Evolutionary conservation across 2,329 filamentous ascomycete genomes (phyloP), one percentile per base, ranked within the genome.

Genomic region (Diaporthe ampelina): DNA sequence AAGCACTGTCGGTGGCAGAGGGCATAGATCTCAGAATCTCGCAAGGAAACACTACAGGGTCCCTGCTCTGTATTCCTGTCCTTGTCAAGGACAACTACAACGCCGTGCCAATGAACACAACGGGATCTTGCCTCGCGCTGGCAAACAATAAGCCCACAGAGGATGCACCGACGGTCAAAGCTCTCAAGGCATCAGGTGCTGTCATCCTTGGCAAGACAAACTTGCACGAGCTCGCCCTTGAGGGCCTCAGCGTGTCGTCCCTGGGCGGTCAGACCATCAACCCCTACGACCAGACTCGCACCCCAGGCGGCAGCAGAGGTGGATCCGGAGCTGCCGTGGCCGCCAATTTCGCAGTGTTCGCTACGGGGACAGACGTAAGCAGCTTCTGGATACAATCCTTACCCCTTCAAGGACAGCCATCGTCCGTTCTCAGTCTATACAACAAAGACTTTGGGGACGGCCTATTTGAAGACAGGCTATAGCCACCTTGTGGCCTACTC

Each of bases 51-150:
- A 82, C 83, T 32, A 86, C 86, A 0, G 87, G 86, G 0, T 79
- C 85, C 0, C 82, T 93, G 1, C 90, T 92, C 79, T 91, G 91
- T 78, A 84, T 93, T 24, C 91, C 91, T 0, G 80, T 92, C 17
- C 78, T 93, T 6, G 81, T 93, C 8, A 93, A 93, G 79, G 91
- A 93, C 81, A 93, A 92, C 78, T 91, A 88, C 78, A 87, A 91
- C 72, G 89, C 89, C 0, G 76, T 80, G 0, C 85, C 86, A 26
- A 87, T 91, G 81, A 86, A 86, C 57, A 93, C 91, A 0, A 92
- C 90, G 0, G 90, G 88, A 0, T 89, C 86, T 6, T 88, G 84
- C 74, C 77, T 86, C 10, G 88, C 85, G 6, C 81, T 93, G 11
- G 85, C 85, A 43, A 78, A 83, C 2, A 88, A 86, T 29, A 82